Evolutionary conservation across 495 filamentous ascomycete genomes (phyloP), one percentile per base, ranked within the genome.

Genomic region (Thozetella sp.): DNA sequence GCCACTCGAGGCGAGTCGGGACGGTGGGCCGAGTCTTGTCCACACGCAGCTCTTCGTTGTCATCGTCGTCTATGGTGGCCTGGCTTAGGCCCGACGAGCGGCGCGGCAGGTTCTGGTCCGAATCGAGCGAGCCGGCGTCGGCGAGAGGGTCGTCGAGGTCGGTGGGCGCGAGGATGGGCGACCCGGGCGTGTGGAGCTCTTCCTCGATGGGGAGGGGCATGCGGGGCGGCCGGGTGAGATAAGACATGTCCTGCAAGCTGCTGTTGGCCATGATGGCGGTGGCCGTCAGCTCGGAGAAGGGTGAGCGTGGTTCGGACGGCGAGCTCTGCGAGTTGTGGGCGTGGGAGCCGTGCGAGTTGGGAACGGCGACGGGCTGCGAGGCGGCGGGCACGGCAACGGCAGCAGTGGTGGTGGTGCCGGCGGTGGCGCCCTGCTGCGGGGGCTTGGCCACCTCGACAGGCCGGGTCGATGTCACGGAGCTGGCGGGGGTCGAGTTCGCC

Each of bases 121-220:
- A 53, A n/a, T 80, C 80, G 15, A 83, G 73, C 3, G 69, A 58
- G 52, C 79, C 74, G 20, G 77, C 60, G 50, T 76, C 70, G 4
- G 85, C 85, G 13, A 86, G 57, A 0, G 75, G 74, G 55, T 80
- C 71, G 10, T 83, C 80, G 53, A 78, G 75, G 71, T 89, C 88
- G 24, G 83, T 79, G 0, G 92, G 83, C 2, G 89, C 86, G 54
- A 88, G 76, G 60, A 96, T 92, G 19, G 93, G 93, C 55, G 93
- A 97, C 6, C 92, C 92, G 4, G 93, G 93, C 1, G 88, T 91
- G 63, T 92, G 88, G 17, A 88, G 81, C 65, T 95, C 92, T 79
- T 96, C 89, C 65, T 92, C 93, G 63, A 97, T 96, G 25, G 93
- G 93, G 56, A 97, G 83, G 48, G 93, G 93, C 64, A 97, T 79